Evolutionary conservation across 1,139 yeast species (phyloP).

Genomic region (Geotrichum citri-aurantii): DNA sequence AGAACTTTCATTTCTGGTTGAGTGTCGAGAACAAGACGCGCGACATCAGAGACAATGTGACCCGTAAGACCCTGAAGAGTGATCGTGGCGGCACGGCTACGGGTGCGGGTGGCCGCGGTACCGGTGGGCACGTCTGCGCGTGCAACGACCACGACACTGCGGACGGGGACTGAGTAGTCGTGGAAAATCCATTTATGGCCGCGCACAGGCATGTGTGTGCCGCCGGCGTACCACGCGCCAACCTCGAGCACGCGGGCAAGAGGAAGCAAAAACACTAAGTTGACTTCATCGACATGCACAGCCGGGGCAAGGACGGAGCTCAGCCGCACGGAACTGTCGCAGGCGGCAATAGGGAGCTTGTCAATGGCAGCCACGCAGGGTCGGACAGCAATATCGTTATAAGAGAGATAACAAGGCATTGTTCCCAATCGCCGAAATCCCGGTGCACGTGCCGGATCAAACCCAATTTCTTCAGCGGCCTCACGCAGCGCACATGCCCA

Average conservation of each 20-base stretch:
- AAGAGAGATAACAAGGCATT: constrained; percentile 67
- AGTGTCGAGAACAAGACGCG: constrained; percentile 8
- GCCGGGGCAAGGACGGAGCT: constrained; percentile 21
- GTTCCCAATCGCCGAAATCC: constrained; percentile 47
- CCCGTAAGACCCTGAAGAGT: constrained; percentile 30
- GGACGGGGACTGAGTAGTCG: constrained; percentile 2
- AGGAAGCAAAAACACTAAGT: constrained; percentile 25
- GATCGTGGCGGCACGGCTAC: constrained; percentile 1
- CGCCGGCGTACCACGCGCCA: constrained; percentile 12
- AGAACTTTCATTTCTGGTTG: constrained; percentile 11
- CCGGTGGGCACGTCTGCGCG: not conserved
- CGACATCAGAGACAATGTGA: constrained; percentile 30
- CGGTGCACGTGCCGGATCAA: constrained; percentile 46
- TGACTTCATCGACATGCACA: constrained; percentile 27
- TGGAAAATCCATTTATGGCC: constrained; percentile 16
- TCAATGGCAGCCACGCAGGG: constrained; percentile 68
- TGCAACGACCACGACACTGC: not conserved
- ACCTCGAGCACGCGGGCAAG: constrained; percentile 20
- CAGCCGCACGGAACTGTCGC: not conserved
- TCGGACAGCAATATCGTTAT: constrained; percentile 70
- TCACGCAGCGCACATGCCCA: constrained; percentile 75
- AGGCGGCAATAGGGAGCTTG: constrained; percentile 19
- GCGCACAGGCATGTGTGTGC: constrained; percentile 3
- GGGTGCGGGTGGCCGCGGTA: not conserved
- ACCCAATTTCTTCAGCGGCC: constrained; percentile 77